phyloP scores from a whole-genome alignment of 352 stramenopile genomes.

The Lagenidium sp. region DNA sequence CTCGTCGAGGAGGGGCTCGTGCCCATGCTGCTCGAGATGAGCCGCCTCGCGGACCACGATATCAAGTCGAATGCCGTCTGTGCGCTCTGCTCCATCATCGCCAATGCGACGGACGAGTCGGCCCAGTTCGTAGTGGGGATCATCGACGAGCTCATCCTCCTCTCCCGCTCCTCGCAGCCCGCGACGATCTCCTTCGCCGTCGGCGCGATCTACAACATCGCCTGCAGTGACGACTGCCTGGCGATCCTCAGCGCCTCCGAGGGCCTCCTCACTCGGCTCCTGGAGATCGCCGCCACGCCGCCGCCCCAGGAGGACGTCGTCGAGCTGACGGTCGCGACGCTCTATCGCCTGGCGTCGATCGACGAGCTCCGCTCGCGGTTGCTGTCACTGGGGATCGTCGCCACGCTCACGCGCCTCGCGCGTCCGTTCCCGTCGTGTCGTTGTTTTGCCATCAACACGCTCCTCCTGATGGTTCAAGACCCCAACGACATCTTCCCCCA shows the following conservation, averaged over 20 bases:
- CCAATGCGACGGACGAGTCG: conserved; percentile 46
- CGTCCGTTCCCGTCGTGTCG: conserved; percentile 25
- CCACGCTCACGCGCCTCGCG: conserved; percentile 38
- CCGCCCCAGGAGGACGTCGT: conserved; percentile 24
- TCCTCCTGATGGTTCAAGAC: conserved; percentile 39
- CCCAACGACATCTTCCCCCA: conserved; percentile 43
- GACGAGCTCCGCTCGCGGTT: conserved; percentile 16
- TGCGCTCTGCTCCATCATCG: conserved; percentile 53
- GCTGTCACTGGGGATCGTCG: conserved; percentile 34
- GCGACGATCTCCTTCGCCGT: conserved; percentile 46
- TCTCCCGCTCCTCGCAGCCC: conserved; percentile 19
- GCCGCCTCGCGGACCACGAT: conserved; percentile 26
- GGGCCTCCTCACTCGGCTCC: conserved; percentile 25
- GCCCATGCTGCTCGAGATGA: conserved; percentile 54
- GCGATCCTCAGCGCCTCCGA: conserved; percentile 29
- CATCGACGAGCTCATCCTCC: conserved; percentile 34
- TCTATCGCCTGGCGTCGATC: conserved; percentile 37
- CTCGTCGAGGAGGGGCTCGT: conserved; percentile 48
- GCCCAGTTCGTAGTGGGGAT: conserved; percentile 43
- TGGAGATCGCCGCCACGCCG: conserved; percentile 20
- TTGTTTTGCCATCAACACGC: conserved; percentile 41
- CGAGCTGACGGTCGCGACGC: conserved; percentile 38
- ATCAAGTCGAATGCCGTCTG: conserved; percentile 63
- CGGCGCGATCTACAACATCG: conserved; percentile 66
- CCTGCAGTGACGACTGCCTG: conserved; percentile 55